Evolutionary conservation across 306 rosid genomes (phyloP).

Genomic region (Oemleria cerasiformis): DNA sequence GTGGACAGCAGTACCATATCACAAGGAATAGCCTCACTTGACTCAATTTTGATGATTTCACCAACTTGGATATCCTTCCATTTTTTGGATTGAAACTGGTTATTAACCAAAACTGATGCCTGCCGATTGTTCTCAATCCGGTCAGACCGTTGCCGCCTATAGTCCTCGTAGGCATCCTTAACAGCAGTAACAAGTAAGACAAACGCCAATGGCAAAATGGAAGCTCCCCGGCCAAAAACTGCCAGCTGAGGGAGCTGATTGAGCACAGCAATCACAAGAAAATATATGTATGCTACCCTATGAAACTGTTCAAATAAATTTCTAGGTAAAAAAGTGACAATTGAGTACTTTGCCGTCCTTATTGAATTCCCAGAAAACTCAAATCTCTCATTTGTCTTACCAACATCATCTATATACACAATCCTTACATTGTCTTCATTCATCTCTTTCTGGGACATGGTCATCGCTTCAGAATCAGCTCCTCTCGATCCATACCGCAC

Average conservation of each 20-base stretch:
- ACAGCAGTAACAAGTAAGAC: slow-evolving; percentile 87
- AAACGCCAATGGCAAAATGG: slow-evolving; percentile 73
- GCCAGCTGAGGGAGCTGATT: slow-evolving; percentile 97
- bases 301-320: slow-evolving; percentile 93
- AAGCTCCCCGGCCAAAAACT: slow-evolving; percentile 81
- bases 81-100: slow-evolving; percentile 46
- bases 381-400: slow-evolving; percentile 58
- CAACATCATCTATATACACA: slow-evolving; percentile 59
- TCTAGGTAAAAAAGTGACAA: slow-evolving; percentile 74
- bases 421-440: slow-evolving; percentile 81
- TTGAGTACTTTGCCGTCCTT: slow-evolving; percentile 64
- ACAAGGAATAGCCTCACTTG: slow-evolving; percentile 78
- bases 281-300: slow-evolving; percentile 91
- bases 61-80: slow-evolving; percentile 84
- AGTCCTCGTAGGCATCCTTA: slow-evolving; percentile 89
- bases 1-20: slow-evolving; percentile 89
- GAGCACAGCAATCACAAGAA: slow-evolving; percentile 77
- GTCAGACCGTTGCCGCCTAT: slow-evolving; percentile 82
- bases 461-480: slow-evolving; percentile 58
- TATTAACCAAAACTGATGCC: slow-evolving; percentile 63
- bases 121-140: slow-evolving; percentile 75
- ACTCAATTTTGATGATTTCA: slow-evolving; percentile 62
- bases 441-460: slow-evolving; percentile 78
- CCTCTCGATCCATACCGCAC: slow-evolving; percentile 69
- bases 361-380: slow-evolving; percentile 67